phyloP scores from a whole-genome alignment of 1,139 yeast species.

The Zygosaccharomyces sapae region DNA sequence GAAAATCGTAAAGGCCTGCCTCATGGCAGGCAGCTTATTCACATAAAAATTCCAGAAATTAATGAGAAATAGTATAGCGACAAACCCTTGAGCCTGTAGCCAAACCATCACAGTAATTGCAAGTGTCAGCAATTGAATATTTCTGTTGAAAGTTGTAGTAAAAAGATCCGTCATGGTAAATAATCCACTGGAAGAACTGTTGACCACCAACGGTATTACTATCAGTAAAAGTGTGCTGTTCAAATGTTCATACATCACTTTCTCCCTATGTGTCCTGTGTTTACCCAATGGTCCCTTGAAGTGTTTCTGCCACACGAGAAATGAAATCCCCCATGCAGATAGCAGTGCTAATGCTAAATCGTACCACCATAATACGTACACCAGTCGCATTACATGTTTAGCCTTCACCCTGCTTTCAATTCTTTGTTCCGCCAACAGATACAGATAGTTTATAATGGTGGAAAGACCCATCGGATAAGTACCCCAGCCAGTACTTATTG shows the following conservation, averaged over 20 bases:
- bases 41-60: conserved; percentile 56
- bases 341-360: conserved; percentile 49
- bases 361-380: conserved; percentile 68
- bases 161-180: conserved; percentile 40
- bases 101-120: conserved; percentile 56
- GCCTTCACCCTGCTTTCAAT: conserved; percentile 21
- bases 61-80: conserved; percentile 53
- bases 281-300: conserved; percentile 32
- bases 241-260: conserved; percentile 19
- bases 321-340: conserved; percentile 55
- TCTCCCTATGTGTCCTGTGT: conserved; percentile 39
- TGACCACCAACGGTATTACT: conserved; percentile 71
- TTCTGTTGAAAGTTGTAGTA: conserved; percentile 42
- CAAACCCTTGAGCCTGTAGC: conserved; percentile 62
- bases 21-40: conserved; percentile 54
- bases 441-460: conserved; percentile 54
- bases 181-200: conserved; percentile 60
- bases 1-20: conserved; percentile 49
- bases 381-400: conserved; percentile 40
- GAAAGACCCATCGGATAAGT: conserved; percentile 74
- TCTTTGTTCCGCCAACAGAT: conserved; percentile 38
- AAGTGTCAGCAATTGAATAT: conserved; percentile 46
- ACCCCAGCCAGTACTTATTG: conserved; percentile 62
- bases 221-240: conserved; percentile 48
- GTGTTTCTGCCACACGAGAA: conserved; percentile 41